These are phyloP conservation scores for Plasmodium berghei DNA, from an alignment of 169 alveolate species.

Conservation along the genomic window DNA sequence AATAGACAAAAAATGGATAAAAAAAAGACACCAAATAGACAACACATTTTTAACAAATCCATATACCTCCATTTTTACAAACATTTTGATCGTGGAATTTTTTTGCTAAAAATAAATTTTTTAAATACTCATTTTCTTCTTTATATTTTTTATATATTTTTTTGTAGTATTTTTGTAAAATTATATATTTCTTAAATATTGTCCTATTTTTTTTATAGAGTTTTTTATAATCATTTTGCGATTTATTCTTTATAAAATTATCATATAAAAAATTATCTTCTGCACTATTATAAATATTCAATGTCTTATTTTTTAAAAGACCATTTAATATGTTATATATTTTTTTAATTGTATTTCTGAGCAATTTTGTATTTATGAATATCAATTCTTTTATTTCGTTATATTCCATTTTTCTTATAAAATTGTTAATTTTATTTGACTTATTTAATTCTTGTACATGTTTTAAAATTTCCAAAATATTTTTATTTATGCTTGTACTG, in stretches of 20 bases:
- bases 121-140: constrained; percentile 33
- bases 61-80: too few species aligned
- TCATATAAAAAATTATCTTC: background rate
- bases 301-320: background rate
- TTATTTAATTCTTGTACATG: constrained; percentile 20
- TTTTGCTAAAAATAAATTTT: background rate
- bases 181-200: constrained; percentile 13
- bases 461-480: constrained; percentile 11
- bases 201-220: background rate
- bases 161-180: constrained; percentile 38
- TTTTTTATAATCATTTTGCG: background rate
- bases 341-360: background rate
- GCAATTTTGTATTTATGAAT: constrained; percentile 4
- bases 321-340: constrained; percentile 10
- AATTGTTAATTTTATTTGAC: constrained; percentile 2
- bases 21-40: too few species aligned
- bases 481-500: background rate
- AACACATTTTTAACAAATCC: too few species aligned
- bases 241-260: background rate
- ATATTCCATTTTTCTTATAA: constrained; percentile 36
- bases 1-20: too few species aligned
- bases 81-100: background rate
- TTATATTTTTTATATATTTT: constrained; percentile 32
- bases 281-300: background rate
- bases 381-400: constrained; percentile 43